phyloP scores from a whole-genome alignment of 441 rosid genomes.

The Pelargonium citronellum region DNA sequence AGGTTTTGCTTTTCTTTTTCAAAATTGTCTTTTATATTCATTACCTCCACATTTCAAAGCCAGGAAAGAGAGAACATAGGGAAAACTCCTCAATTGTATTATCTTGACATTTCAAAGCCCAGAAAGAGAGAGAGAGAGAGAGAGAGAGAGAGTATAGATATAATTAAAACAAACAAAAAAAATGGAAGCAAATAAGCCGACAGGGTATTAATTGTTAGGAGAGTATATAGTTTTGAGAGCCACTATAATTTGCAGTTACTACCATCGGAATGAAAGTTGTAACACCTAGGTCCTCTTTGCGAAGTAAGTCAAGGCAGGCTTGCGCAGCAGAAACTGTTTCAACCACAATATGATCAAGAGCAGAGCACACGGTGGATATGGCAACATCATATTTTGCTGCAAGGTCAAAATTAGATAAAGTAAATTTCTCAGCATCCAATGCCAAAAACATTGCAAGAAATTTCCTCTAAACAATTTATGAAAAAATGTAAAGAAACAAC shows the following conservation, averaged over 20 bases:
- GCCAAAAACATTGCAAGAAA: not conserved
- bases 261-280: constrained; percentile 98
- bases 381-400: constrained; percentile 97
- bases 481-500: not conserved
- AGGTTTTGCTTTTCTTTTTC: too few relatives aligned
- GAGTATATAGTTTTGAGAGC: not conserved
- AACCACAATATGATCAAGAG: constrained; percentile 88
- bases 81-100: not conserved
- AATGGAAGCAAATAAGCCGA: not conserved
- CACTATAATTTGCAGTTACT: constrained; percentile 18
- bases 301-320: constrained; percentile 83
- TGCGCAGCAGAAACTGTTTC: constrained; percentile 92
- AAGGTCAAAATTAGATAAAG: constrained; percentile 21
- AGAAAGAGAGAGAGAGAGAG: not conserved
- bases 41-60: not conserved
- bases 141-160: not conserved
- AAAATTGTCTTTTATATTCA: too few relatives aligned
- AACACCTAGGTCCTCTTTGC: constrained; percentile 81
- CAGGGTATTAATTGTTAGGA: not conserved
- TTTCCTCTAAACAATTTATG: not conserved
- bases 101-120: constrained; percentile 5
- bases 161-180: not conserved
- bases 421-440: constrained; percentile 8
- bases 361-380: constrained; percentile 84
- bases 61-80: not conserved